Conservation (phyloP, 2,329 filamentous ascomycete species). For the Rugonectria rugulosa region DNA sequence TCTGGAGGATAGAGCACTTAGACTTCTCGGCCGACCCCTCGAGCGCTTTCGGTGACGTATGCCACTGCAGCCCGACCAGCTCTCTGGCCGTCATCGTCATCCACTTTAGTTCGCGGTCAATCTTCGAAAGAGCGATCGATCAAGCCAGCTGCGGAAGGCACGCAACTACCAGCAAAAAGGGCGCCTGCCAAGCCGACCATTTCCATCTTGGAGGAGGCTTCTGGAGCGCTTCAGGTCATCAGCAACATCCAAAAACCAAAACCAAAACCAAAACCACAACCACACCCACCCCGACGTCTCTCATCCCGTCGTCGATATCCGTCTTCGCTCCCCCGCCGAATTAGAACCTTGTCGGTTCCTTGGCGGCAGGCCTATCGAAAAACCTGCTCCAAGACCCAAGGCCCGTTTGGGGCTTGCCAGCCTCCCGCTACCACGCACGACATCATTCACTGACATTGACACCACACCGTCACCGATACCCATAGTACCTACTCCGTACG, state of each 20-base stretch:
- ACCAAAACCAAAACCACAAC: neutral
- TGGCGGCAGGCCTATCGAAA: constrained; percentile 33
- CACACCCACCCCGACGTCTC: too few species aligned
- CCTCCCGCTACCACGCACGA: constrained; percentile 29
- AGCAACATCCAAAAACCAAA: neutral
- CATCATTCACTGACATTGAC: constrained; percentile 16
- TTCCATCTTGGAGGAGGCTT: neutral
- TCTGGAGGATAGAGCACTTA: constrained; percentile 29
- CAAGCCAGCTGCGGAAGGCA: constrained; percentile 1
- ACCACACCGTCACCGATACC: constrained; percentile 17
- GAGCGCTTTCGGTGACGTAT: constrained; percentile 36
- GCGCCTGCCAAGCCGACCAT: neutral
- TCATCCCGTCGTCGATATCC: neutral
- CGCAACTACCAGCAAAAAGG: constrained; percentile 1
- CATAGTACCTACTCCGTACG: neutral
- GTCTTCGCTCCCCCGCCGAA: constrained; percentile 6
- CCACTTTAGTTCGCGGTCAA: constrained; percentile 3
- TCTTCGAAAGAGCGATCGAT: constrained; percentile 6
- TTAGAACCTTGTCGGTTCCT: constrained; percentile 30
- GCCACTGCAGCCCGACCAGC: constrained; percentile 22
- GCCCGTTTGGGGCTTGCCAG: constrained; percentile 32
- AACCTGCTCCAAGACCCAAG: constrained; percentile 35
- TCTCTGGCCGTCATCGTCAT: constrained; percentile 31
- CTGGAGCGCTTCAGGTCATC: neutral
- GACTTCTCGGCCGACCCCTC: constrained; percentile 35